Conservation (phyloP, 1,284 basidiomycete genomes). For the Boletellus sp. region DNA sequence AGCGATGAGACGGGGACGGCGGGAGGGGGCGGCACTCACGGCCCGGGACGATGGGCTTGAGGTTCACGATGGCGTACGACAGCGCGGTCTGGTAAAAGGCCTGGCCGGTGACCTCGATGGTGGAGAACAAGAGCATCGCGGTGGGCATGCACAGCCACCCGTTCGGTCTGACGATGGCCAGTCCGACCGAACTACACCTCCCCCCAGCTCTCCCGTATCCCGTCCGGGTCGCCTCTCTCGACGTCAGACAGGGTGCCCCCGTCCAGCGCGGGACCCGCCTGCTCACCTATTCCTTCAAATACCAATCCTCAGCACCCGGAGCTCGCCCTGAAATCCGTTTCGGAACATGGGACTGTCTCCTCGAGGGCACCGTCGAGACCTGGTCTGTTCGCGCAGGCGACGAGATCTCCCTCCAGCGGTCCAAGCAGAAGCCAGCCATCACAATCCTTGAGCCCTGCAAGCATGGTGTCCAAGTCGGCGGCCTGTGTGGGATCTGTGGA, state of each 20-base stretch:
- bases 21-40: conserved; percentile 52
- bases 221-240: conserved; percentile 68
- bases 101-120: conserved; percentile 81
- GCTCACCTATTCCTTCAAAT: conserved; percentile 75
- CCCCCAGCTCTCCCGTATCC: conserved; percentile 76
- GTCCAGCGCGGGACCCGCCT: conserved; percentile 71
- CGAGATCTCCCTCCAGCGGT: conserved; percentile 52
- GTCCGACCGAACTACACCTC: conserved; percentile 64
- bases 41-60: conserved; percentile 89
- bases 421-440: conserved; percentile 57
- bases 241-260: conserved; percentile 41
- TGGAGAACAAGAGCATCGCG: conserved; percentile 65
- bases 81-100: conserved; percentile 72
- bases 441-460: conserved; percentile 83
- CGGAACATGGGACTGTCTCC: conserved; percentile 83
- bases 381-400: conserved; percentile 67
- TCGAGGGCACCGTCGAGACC: conserved; percentile 67
- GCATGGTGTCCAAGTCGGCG: conserved; percentile 89
- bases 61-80: conserved; percentile 84
- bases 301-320: conserved; percentile 41
- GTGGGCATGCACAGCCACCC: conserved; percentile 21
- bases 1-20: not conserved
- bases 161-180: conserved; percentile 30
- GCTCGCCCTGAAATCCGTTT: conserved; percentile 65
- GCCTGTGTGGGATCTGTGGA: conserved; percentile 91